Base-by-base conservation (phyloP, 768 basidiomycete genomes). In the Termitomyces titanicus region DNA sequence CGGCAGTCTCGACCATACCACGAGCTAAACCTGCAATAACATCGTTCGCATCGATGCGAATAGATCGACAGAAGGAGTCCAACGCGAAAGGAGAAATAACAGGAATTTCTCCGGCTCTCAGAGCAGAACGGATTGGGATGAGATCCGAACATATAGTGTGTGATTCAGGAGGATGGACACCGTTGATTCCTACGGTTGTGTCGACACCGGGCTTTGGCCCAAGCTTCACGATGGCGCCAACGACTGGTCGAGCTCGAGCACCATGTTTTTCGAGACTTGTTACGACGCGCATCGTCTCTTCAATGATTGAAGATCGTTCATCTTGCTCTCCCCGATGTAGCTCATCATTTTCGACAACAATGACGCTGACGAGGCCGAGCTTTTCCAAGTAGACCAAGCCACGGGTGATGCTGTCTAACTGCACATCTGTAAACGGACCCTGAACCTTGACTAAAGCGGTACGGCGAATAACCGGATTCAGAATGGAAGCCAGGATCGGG, bases 371-470 rank as follows among this genome's bases (percentile, higher is more conserved):
- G 18, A 99, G 80, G 2, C 97, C 97, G 17, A 98, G 86, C 67
- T 95, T 96, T 70, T 96, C 92, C 45, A 99, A 83, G 68, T 97
- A 94, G 38, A 95, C 91, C 75, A 99, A 83, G 50, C 97, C 97
- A 38, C 88, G 83, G 38, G 89, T 86, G 61, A 99, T 92, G 68
- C 94, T 95, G 61, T 96, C 92, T 55, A 98, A 83, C 64, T 98
- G 97, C 8, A 85, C 80, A 70, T 96, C 89, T 10, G 85, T 89
- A 67, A 98, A 98, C 2, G 97, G 97, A 10, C 95, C 94, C 69
- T 98, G 97, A 2, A 98, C 75, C 72, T 98, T 98, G 63, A 99
- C 95, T 15, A 99, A 84, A 5, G 95, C 94, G 0, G 97, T 96
- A 50, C 92, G 88, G 42, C 85, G 81, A 54, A 84, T 75, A 51